Base-by-base conservation (phyloP, 306 rosid genomes). In the Coriaria nepalensis region DNA sequence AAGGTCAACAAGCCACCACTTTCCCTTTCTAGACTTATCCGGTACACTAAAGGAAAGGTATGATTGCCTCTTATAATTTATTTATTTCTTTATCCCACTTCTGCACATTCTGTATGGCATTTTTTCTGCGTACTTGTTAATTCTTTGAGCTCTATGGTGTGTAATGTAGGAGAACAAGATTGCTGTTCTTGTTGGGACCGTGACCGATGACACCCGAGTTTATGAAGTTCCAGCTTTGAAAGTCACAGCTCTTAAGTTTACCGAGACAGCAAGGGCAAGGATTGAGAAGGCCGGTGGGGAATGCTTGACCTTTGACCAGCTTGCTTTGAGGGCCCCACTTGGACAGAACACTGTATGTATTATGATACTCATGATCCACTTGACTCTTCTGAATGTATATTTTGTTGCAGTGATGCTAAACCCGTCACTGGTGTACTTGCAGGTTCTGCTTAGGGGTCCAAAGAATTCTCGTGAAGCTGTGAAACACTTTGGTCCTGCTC, bases 401-500 rank as follows among this genome's bases (percentile, higher is more conserved):
- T 45, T 29, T 11, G 12, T 5, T 0, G 33, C 8, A 7, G 40
- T n/a, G 38, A 3, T 14, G 11, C 36, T 45, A 20, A 10, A 4
- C 9, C 43, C 4, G 14, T 57, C 7, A 9, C 4, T 37, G 8
- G 6, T 10, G 5, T 34, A 29, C 55, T 20, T 61, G 12, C 60
- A 83, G 94, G 77, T 78, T 50, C 93, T 85, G 33, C 76, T 80
- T 7, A 61, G 95, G 60, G 95, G 95, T 59, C 72, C 82, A 5
- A 85, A 78, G 84, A 85, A 81, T 47, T 59, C 80, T 2, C 64
- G 93, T 13, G 95, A 85, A 62, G 95, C 87, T 0, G 95, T 85
- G 52, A 85, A 85, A 53, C 95, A 80, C 52, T 85, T 85, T 29
- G 95, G 93, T 56, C 86, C 78, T 4, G 95, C 95, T 10, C 93